Percentiles rank a stretch among this genome's conserved stretches.
Conservation (phyloP, 495 filamentous ascomycete species). For the Articulospora tetracladia region DNA sequence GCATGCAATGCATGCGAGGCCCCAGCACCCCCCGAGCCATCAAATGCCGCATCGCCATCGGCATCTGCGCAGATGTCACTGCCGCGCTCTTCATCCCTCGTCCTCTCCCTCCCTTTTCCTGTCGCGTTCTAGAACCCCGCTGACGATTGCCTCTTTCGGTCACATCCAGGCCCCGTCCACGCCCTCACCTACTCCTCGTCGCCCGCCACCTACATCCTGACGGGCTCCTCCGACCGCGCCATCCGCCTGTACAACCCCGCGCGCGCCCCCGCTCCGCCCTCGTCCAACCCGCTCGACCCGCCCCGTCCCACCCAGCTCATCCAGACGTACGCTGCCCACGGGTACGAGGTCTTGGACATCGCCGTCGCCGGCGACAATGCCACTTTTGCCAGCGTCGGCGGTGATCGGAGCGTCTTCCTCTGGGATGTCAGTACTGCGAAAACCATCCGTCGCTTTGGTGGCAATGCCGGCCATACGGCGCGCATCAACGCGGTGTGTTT, state of each 20-base stretch:
- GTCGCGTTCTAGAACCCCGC: background rate
- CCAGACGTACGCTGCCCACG: slow-evolving; percentile 85
- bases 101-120: too few relatives aligned
- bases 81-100: too few relatives aligned
- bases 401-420: slow-evolving; percentile 83
- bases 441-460: slow-evolving; percentile 69
- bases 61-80: too few relatives aligned
- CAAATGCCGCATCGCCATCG: too few relatives aligned
- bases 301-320: slow-evolving; percentile 50
- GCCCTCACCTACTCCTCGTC: slow-evolving; percentile 67
- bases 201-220: slow-evolving; percentile 72
- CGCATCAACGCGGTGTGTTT: slow-evolving; percentile 76
- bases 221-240: slow-evolving; percentile 79
- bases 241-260: slow-evolving; percentile 76
- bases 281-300: slow-evolving; percentile 33
- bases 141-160: background rate
- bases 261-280: slow-evolving; percentile 40
- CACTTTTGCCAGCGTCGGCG: slow-evolving; percentile 75
- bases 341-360: slow-evolving; percentile 83
- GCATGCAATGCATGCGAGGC: background rate
- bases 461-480: slow-evolving; percentile 58
- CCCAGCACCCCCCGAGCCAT: background rate
- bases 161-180: slow-evolving; percentile 61
- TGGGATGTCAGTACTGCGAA: slow-evolving; percentile 85
- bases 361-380: slow-evolving; percentile 71